Evolutionary conservation across 306 rosid species (phyloP), one percentile per base, ranked within the genome.

Genomic region (Gynostemma pentaphyllum): DNA sequence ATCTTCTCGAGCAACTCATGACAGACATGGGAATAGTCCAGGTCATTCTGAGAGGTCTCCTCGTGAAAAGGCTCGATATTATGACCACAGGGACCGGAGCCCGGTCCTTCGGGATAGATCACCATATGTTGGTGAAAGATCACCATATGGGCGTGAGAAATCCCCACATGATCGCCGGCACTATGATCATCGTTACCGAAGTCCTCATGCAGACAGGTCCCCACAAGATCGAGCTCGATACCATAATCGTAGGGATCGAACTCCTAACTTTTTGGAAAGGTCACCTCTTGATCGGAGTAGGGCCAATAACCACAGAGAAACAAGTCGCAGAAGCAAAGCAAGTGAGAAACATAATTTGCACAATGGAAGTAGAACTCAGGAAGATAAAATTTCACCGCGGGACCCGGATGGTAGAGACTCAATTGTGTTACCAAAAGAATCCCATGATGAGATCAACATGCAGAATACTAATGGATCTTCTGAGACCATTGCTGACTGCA

Each of bases 41-140:
- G 90, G 71, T 68, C 94, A 79, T 81, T 73, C 84, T 72, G 99
- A 92, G 62, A 67, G 90, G 65, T 92, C 98, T 66, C 96, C 98
- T 32, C 90, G 74, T 19, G 99, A 88, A 45, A 71, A 86, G 69
- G 62, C 70, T 39, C 79, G 87, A 66, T 78, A 78, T 77, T 80
- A 81, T 72, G 96, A 89, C 74, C 78, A 86, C 50, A 80, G 84
- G 62, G 96, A 82, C 48, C 73, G 82, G 23, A 84, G 88, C 72
- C 90, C 96, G 23, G 76, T 53, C 23, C 79, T 68, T 18, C 80
- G 64, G 54, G 72, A 68, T 24, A 40, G 45, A 54, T 68, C 72
- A 3, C 64, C 72, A 13, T 67, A 74, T 67, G 66, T 36, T 21
- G 67, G 88, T 40, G 97, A 87, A 52, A 81, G 74, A 72, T 85